phyloP scores from a whole-genome alignment of 2,329 filamentous ascomycete species.

The Aureobasidium sp. region DNA sequence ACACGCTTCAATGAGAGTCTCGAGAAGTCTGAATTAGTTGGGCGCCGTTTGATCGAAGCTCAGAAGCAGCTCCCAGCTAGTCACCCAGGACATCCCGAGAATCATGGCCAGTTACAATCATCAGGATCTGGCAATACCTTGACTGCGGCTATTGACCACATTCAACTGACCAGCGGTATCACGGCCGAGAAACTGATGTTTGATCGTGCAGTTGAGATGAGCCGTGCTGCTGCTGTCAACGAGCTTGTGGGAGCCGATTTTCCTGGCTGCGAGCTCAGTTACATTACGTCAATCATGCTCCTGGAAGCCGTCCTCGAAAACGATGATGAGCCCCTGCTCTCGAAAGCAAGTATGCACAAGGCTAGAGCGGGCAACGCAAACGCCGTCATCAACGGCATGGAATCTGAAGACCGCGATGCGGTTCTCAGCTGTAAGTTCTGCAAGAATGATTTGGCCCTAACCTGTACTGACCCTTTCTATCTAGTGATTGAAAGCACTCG shows the following conservation, averaged over 20 bases:
- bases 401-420: conserved; percentile 62
- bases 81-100: conserved; percentile 78
- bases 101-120: conserved; percentile 52
- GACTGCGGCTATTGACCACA: conserved; percentile 64
- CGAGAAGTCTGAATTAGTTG: conserved; percentile 93
- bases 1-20: conserved; percentile 92
- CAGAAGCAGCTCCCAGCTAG: conserved; percentile 76
- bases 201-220: conserved; percentile 95
- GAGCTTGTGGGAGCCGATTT: conserved; percentile 66
- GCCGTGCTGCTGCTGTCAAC: conserved; percentile 83
- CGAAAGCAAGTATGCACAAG: conserved; percentile 37
- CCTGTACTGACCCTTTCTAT: neutral
- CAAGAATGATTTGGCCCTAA: neutral
- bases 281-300: conserved; percentile 88
- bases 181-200: conserved; percentile 98
- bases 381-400: conserved; percentile 40
- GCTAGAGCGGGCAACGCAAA: conserved; percentile 37
- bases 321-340: conserved; percentile 50
- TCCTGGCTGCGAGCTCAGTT: conserved; percentile 69
- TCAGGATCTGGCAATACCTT: conserved; percentile 44
- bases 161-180: conserved; percentile 76
- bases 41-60: conserved; percentile 74
- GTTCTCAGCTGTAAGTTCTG: conserved; percentile 59
- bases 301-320: conserved; percentile 87
- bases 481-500: conserved; percentile 14